Base-by-base conservation (phyloP, 2,329 filamentous ascomycete species). In the Xylaria sp. region DNA sequence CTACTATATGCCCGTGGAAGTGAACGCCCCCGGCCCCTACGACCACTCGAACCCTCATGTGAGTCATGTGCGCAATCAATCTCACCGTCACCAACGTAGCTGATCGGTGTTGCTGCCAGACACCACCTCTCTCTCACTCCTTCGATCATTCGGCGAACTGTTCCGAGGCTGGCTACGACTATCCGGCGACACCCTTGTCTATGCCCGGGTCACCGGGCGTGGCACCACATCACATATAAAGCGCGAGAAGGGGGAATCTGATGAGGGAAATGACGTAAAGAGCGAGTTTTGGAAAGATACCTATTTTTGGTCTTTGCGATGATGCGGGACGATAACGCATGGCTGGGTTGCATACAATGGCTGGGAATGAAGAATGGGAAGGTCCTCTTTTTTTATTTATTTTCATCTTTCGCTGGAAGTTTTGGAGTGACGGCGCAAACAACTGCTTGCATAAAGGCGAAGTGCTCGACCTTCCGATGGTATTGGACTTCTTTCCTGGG, bases 111-210 rank as follows among this genome's bases (percentile, higher is more conserved):
- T 71, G 75, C 76, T 79, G 73, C 75, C 82, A 94, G 92, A 93
- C 92, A 80, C 92, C 92, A 82, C 90, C 92, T 77, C 87, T 93
- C 75, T 92, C 90, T 76, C 90, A 92, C 78, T 91, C 89, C 32
- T 92, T 90, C 79, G 90, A 92, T 75, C 87, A 89, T 78, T 92
- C 90, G 61, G 82, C 87, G 69, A 85, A 83, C 75, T 88, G 87
- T 79, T 90, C 88, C 37, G 88, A 90, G 74, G 82, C 85, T 69
- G 85, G 86, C 66, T 90, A 87, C 77, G 86, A 89, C 72, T 90
- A 90, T 81, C 91, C 91, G 44, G 87, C 87, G 51, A 93, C 91
- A 62, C 91, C 91, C 69, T 82, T 91, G 72, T 92, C 90, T n/a
- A 90, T 93, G 87, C 90, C 90, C 37, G 86, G 85, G 55, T 92